A percentile compares a stretch with the other conserved stretches of the same genome.
These are phyloP conservation scores for Dothiorella sarmentorum DNA, from an alignment of 2,329 filamentous ascomycete species.

Conservation along the genomic window DNA sequence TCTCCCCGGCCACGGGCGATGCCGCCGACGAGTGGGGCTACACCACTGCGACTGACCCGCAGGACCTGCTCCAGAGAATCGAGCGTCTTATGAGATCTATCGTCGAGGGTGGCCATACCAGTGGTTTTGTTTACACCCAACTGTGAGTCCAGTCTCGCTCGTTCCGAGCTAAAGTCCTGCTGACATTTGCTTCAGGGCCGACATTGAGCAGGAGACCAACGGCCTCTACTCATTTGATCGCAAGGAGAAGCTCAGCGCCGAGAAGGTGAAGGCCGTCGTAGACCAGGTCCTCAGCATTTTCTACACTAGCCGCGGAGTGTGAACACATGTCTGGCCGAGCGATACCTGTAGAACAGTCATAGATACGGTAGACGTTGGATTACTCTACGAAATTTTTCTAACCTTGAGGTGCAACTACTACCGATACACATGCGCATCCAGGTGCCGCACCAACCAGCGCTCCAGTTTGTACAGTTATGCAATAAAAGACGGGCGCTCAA, in stretches of 20 bases:
- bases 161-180: constrained; percentile 26
- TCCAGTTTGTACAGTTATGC: constrained; percentile 10
- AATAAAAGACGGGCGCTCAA: constrained; percentile 2
- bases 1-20: constrained; percentile 43
- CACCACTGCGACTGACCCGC: constrained; percentile 59
- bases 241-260: constrained; percentile 57
- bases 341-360: no score
- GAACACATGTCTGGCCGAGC: no score
- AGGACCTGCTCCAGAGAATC: constrained; percentile 58
- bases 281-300: constrained; percentile 41
- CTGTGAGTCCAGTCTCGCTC: constrained; percentile 44
- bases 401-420: neutral
- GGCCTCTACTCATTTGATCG: constrained; percentile 63
- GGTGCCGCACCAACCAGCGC: neutral
- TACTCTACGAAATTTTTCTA: neutral
- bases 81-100: constrained; percentile 59
- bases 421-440: neutral
- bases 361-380: neutral
- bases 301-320: constrained; percentile 2
- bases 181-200: constrained; percentile 38
- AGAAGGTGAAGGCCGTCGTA: constrained; percentile 56
- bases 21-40: constrained; percentile 60
- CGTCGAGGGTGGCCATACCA: constrained; percentile 54
- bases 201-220: constrained; percentile 67
- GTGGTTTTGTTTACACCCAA: constrained; percentile 65